Conservation (phyloP, 2,329 filamentous ascomycete species). For the Chaetomium olivaceum region DNA sequence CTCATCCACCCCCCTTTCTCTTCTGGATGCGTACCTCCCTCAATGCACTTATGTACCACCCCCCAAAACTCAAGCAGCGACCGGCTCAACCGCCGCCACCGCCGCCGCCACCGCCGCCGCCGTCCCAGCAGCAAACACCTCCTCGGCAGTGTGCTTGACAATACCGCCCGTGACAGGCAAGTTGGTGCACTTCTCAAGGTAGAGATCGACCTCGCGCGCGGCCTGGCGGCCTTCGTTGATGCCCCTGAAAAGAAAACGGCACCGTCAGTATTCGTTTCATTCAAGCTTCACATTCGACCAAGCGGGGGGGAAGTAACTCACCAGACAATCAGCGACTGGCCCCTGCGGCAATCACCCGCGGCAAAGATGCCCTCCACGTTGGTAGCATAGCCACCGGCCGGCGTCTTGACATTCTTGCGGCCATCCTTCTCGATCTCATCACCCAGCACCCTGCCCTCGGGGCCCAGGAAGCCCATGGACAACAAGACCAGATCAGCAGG, state of each 20-base stretch:
- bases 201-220: constrained; percentile 88
- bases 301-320: constrained; percentile 45
- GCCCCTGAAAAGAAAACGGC: constrained; percentile 56
- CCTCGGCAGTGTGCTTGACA: constrained; percentile 76
- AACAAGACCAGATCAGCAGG: constrained; percentile 90
- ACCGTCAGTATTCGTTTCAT: constrained; percentile 39
- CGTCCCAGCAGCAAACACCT: constrained; percentile 55
- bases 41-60: not conserved
- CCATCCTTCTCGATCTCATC: constrained; percentile 88
- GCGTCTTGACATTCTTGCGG: constrained; percentile 95
- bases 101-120: constrained; percentile 26
- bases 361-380: constrained; percentile 88
- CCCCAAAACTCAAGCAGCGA: constrained; percentile 25
- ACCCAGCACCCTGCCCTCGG: constrained; percentile 83
- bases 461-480: constrained; percentile 96
- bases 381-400: constrained; percentile 82
- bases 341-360: constrained; percentile 90
- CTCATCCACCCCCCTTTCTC: not conserved
- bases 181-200: constrained; percentile 74
- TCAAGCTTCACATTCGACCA: constrained; percentile 27
- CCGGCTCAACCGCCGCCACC: constrained; percentile 5
- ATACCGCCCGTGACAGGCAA: constrained; percentile 93
- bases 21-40: not conserved
- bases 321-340: constrained; percentile 96
- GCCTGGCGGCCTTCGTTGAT: constrained; percentile 96